phyloP scores from a whole-genome alignment of 768 basidiomycete genomes.

The Obba rivulosa region DNA sequence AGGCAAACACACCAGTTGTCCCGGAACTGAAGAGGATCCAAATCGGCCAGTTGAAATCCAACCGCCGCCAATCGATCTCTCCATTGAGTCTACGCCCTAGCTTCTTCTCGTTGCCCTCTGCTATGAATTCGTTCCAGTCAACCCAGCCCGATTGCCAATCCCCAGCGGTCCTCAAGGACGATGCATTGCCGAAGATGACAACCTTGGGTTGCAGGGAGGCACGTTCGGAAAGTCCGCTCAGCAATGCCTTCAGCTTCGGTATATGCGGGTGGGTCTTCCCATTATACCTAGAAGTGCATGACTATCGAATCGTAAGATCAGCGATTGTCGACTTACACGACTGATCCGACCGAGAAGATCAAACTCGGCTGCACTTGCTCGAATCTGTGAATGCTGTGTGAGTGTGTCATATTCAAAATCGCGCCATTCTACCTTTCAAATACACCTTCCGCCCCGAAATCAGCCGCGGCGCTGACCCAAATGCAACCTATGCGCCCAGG shows the following conservation, averaged over 20 bases:
- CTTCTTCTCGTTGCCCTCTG: slow-evolving; percentile 37
- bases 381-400: slow-evolving; percentile 36
- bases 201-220: slow-evolving; percentile 39
- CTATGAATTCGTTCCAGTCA: slow-evolving; percentile 49
- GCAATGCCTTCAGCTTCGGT: slow-evolving; percentile 54
- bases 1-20: slow-evolving; percentile 53
- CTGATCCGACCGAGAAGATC: slow-evolving; percentile 68
- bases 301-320: background rate
- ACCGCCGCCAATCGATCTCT: slow-evolving; percentile 59
- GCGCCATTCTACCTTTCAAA: slow-evolving; percentile 50
- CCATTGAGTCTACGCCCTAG: slow-evolving; percentile 47
- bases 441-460: slow-evolving; percentile 77
- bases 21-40: slow-evolving; percentile 87
- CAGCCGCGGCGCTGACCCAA: slow-evolving; percentile 78
- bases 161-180: slow-evolving; percentile 24
- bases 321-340: slow-evolving; percentile 46
- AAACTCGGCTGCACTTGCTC: slow-evolving; percentile 75
- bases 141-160: slow-evolving; percentile 46
- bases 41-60: slow-evolving; percentile 69
- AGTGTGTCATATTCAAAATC: background rate
- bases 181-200: slow-evolving; percentile 49
- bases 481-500: slow-evolving; percentile 44
- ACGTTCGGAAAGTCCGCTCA: slow-evolving; percentile 42
- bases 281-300: slow-evolving; percentile 49
- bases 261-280: slow-evolving; percentile 63